Evolutionary conservation across 225 moss, liverwort and hornwort genomes (phyloP).

Genomic region (Sphagnum tenellum): DNA sequence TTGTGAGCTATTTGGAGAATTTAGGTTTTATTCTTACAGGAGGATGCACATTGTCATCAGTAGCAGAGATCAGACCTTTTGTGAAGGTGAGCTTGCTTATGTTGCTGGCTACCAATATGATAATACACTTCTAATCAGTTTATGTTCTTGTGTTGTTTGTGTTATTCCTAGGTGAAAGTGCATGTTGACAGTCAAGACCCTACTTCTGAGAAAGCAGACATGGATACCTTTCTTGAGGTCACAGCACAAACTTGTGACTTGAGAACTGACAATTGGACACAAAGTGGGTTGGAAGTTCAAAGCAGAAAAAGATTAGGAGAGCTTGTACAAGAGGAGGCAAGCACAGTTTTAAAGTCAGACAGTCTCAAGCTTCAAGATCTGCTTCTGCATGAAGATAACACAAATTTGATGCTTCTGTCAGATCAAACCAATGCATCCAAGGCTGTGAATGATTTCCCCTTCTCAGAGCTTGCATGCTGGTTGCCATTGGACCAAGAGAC

Average conservation of each 20-base stretch:
- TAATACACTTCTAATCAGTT: not conserved
- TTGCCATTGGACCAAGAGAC: slow-evolving; percentile 21
- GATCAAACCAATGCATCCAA: slow-evolving; percentile 26
- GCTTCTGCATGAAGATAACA: slow-evolving; percentile 31
- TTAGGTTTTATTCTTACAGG: too few species aligned
- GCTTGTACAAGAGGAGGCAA: slow-evolving; percentile 9
- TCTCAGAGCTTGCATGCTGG: slow-evolving; percentile 22
- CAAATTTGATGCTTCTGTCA: slow-evolving; percentile 17
- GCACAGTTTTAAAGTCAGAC: slow-evolving; percentile 19
- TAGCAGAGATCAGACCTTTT: slow-evolving; percentile 1
- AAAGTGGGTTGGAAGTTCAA: too few species aligned
- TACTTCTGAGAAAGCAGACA: too few species aligned
- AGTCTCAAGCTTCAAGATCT: slow-evolving; percentile 28
- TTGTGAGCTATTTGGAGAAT: too few species aligned
- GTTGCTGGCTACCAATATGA: too few species aligned
- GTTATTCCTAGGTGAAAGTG: too few species aligned
- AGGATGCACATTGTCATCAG: too few species aligned
- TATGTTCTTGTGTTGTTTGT: not conserved
- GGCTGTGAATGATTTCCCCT: slow-evolving; percentile 21
- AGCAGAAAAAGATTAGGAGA: not conserved
- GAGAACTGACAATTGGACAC: not conserved
- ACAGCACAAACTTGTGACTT: not conserved
- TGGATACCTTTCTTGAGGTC: not conserved
- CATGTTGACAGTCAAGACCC: too few species aligned
- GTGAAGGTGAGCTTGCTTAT: not conserved